A percentile compares a stretch with the other conserved stretches of the same genome.
These are phyloP conservation scores for Fusarium humuli DNA, from an alignment of 2,329 filamentous ascomycete genomes.

Conservation along the genomic window DNA sequence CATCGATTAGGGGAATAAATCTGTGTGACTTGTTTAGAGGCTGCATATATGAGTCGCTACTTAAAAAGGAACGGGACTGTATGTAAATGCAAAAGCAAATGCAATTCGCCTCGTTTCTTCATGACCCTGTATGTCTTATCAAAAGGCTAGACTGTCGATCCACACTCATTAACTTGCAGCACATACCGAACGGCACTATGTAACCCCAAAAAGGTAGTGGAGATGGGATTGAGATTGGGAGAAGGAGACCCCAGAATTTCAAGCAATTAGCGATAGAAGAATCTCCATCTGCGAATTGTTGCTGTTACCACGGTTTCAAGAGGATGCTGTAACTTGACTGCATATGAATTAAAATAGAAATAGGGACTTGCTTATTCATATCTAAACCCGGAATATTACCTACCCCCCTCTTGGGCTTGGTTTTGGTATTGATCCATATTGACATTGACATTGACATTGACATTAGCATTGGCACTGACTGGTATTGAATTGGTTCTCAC, in stretches of 20 bases:
- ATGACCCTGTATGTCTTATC: conserved; percentile 6
- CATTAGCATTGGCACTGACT: background rate
- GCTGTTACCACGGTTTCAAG: background rate
- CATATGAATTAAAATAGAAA: background rate
- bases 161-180: conserved; percentile 35
- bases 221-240: conserved; percentile 20
- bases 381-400: background rate
- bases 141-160: conserved; percentile 25
- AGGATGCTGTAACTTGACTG: background rate
- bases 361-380: background rate
- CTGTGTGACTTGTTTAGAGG: background rate
- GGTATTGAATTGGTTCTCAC: background rate
- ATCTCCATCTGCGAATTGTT: background rate
- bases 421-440: background rate
- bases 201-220: conserved; percentile 6
- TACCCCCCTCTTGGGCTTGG: background rate
- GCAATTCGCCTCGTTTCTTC: conserved; percentile 17
- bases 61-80: background rate
- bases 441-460: background rate
- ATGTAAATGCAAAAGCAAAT: background rate
- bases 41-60: conserved; percentile 1
- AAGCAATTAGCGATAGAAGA: conserved; percentile 30
- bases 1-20: background rate
- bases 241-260: conserved; percentile 25
- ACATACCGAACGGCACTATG: conserved; percentile 11